These are phyloP conservation scores for Hypoxylon fragiforme DNA, from an alignment of 495 filamentous ascomycete genomes.

Conservation along the genomic window DNA sequence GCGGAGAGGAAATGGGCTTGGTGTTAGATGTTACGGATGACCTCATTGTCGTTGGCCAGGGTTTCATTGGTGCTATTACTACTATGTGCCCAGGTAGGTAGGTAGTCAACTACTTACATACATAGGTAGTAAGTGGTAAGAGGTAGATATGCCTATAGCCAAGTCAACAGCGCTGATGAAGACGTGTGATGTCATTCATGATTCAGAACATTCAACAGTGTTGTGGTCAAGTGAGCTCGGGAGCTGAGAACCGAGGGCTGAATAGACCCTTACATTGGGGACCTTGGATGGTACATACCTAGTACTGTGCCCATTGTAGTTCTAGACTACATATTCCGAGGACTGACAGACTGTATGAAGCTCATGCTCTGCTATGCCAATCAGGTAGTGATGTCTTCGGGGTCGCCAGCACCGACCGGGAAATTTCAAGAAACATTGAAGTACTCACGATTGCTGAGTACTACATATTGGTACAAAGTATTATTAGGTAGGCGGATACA, in stretches of 20 bases:
- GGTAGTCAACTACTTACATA: too few species aligned
- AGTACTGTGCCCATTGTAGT: too few species aligned
- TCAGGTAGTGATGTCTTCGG: constrained; percentile 9
- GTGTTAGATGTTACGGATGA: constrained; percentile 11
- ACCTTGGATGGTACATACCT: background rate
- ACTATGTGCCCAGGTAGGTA: too few species aligned
- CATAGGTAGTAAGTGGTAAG: too few species aligned
- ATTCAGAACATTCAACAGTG: constrained; percentile 1
- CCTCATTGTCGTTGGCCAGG: constrained; percentile 8
- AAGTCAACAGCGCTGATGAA: constrained; percentile 6
- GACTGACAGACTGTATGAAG: constrained; percentile 18
- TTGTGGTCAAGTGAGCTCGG: constrained; percentile 12
- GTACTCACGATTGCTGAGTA: too few species aligned
- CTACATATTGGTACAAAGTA: too few species aligned
- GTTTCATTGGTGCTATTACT: constrained; percentile 13
- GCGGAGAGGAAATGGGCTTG: constrained; percentile 12
- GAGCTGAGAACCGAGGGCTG: constrained; percentile 20
- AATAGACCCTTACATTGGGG: constrained; percentile 3
- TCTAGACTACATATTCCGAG: constrained; percentile 22
- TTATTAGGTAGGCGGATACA: too few species aligned
- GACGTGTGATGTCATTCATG: too few species aligned
- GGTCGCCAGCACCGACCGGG: constrained; percentile 15
- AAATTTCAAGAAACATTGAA: constrained; percentile 18
- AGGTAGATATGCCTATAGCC: constrained; percentile 11
- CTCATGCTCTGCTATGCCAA: constrained; percentile 20